Conservation (phyloP, 2,329 filamentous ascomycete species). For the Colletotrichum sp. region DNA sequence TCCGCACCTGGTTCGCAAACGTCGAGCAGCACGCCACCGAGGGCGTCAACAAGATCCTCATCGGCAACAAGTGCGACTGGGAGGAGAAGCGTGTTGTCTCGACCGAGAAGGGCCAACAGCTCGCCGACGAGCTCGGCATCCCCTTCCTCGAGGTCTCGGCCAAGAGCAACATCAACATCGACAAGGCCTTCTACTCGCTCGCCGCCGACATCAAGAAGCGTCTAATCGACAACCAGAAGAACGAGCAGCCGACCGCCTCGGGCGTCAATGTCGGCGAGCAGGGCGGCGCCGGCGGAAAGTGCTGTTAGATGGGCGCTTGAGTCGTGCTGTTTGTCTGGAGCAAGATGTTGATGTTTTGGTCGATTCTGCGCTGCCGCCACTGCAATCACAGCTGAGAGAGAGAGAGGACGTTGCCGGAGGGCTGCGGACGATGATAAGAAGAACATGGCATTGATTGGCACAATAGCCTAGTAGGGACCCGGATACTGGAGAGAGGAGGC, state of each 20-base stretch:
- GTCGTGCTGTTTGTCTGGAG: background rate
- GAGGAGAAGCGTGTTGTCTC: conserved; percentile 97
- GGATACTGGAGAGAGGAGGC: background rate
- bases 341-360: conserved; percentile 6
- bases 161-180: conserved; percentile 99
- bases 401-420: background rate
- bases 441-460: background rate
- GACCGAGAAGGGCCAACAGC: conserved; percentile 88
- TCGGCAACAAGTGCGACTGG: conserved; percentile 99
- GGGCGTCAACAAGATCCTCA: conserved; percentile 99
- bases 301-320: conserved; percentile 64
- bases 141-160: conserved; percentile 98
- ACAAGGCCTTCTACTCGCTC: conserved; percentile 96
- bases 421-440: background rate
- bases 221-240: conserved; percentile 89
- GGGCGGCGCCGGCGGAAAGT: conserved; percentile 69
- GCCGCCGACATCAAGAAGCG: conserved; percentile 98
- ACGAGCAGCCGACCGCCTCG: conserved; percentile 62
- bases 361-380: conserved; percentile 4
- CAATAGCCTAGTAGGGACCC: background rate
- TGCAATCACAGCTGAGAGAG: background rate
- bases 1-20: conserved; percentile 99
- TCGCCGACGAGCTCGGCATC: conserved; percentile 95
- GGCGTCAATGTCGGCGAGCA: conserved; percentile 74
- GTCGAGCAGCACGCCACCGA: conserved; percentile 98